These are phyloP conservation scores for Geosmithia putterillii DNA, from an alignment of 2,329 filamentous ascomycete species.

Conservation along the genomic window DNA sequence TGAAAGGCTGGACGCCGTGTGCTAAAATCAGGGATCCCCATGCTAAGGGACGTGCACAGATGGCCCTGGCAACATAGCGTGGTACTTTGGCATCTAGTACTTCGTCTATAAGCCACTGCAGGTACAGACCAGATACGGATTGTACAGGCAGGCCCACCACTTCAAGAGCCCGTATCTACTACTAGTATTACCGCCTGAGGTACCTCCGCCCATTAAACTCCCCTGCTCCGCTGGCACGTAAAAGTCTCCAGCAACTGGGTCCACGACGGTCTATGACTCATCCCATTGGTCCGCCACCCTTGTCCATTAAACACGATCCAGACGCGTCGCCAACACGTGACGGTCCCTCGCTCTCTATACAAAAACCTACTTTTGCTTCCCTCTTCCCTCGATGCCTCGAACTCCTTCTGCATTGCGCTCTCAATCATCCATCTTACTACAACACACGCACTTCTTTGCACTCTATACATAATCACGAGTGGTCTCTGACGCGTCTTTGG, in stretches of 20 bases:
- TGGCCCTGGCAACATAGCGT: too few relatives aligned
- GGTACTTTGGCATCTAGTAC: too few relatives aligned
- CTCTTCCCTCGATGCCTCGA: constrained; percentile 6
- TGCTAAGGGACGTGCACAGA: too few relatives aligned
- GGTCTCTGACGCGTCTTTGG: not conserved
- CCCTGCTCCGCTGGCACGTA: constrained; percentile 1
- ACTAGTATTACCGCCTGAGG: too few relatives aligned
- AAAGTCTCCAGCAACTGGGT: not conserved
- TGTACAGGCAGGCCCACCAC: too few relatives aligned
- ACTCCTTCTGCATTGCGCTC: constrained; percentile 1
- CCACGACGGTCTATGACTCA: not conserved
- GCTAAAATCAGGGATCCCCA: too few relatives aligned
- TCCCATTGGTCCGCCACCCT: constrained; percentile 1
- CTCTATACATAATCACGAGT: not conserved
- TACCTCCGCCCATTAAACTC: too few relatives aligned
- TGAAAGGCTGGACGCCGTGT: too few relatives aligned
- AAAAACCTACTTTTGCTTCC: constrained; percentile 22
- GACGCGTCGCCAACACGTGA: constrained; percentile 21
- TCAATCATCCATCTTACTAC: constrained; percentile 6
- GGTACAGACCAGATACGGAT: too few relatives aligned
- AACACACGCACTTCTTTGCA: not conserved
- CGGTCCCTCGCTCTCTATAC: constrained; percentile 18
- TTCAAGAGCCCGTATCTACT: too few relatives aligned
- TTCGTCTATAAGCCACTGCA: too few relatives aligned
- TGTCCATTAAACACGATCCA: constrained; percentile 5